Evolutionary conservation across 495 filamentous ascomycete species (phyloP).

Genomic region (Podospora australis): DNA sequence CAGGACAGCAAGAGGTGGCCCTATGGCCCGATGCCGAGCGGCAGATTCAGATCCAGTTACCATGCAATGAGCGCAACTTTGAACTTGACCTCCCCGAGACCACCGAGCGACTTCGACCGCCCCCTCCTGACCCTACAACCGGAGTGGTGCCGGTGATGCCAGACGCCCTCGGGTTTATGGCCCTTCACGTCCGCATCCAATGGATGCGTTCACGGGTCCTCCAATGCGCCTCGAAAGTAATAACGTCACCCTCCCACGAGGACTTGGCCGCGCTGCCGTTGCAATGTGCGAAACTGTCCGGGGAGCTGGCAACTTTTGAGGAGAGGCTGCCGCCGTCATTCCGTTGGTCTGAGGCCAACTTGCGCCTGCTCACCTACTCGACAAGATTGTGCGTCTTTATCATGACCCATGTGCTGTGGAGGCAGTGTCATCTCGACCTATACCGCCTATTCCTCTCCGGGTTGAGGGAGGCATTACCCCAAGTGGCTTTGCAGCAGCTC

Average conservation of each 20-base stretch:
- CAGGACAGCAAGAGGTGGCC: slow-evolving; percentile 40
- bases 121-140: slow-evolving; percentile 20
- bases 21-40: slow-evolving; percentile 37
- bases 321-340: slow-evolving; percentile 39
- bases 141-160: slow-evolving; percentile 27
- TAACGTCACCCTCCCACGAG: slow-evolving; percentile 26
- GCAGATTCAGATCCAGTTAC: slow-evolving; percentile 40
- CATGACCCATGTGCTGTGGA: slow-evolving; percentile 47
- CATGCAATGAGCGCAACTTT: slow-evolving; percentile 48
- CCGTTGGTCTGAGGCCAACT: slow-evolving; percentile 41
- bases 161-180: slow-evolving; percentile 43
- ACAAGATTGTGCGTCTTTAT: slow-evolving; percentile 40
- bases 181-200: slow-evolving; percentile 41
- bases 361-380: slow-evolving; percentile 44
- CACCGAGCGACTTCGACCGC: slow-evolving; percentile 37
- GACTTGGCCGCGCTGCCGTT: slow-evolving; percentile 34
- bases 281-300: slow-evolving; percentile 32
- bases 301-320: slow-evolving; percentile 40
- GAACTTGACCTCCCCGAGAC: slow-evolving; percentile 45
- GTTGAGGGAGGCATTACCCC: slow-evolving; percentile 37
- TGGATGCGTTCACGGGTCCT: slow-evolving; percentile 41
- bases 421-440: slow-evolving; percentile 45
- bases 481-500: slow-evolving; percentile 28
- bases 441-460: slow-evolving; percentile 41
- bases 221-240: slow-evolving; percentile 33